Percentiles rank a stretch among this genome's conserved stretches.
Conservation (phyloP, 164 flowering plant species). For the Santalum album region DNA sequence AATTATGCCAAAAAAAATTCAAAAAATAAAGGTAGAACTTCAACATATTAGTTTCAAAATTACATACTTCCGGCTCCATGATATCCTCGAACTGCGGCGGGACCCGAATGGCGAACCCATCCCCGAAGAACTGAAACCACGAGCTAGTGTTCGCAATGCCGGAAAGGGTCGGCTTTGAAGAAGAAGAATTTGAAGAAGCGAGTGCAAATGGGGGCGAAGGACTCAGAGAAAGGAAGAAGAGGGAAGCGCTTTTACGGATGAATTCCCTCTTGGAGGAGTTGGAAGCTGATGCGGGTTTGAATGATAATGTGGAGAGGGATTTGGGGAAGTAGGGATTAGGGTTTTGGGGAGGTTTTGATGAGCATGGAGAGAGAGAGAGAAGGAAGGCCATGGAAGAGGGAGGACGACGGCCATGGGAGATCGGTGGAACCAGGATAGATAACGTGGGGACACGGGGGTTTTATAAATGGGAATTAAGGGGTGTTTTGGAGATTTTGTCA, state of each 20-base stretch:
- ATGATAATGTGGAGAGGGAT: slow-evolving; percentile 10
- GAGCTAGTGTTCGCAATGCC: slow-evolving; percentile 69
- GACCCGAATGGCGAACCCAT: slow-evolving; percentile 80
- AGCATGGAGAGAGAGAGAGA: slow-evolving; percentile 26
- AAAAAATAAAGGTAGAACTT: no score
- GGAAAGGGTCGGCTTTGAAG: slow-evolving; percentile 33
- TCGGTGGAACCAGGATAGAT: slow-evolving; percentile 13
- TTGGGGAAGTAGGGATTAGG: slow-evolving; percentile 7
- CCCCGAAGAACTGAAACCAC: slow-evolving; percentile 88
- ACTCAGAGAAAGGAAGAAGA: slow-evolving; percentile 25
- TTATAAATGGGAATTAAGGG: not conserved
- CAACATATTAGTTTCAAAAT: no score
- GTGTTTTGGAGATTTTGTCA: not conserved
- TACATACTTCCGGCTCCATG: slow-evolving; percentile 75
- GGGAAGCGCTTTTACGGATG: slow-evolving; percentile 27
- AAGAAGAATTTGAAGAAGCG: slow-evolving; percentile 17
- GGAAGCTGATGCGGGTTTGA: slow-evolving; percentile 7
- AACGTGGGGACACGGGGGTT: slow-evolving; percentile 20
- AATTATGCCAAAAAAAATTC: no score
- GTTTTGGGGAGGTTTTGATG: slow-evolving; percentile 23
- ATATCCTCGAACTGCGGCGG: slow-evolving; percentile 79
- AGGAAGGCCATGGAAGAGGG: slow-evolving; percentile 39
- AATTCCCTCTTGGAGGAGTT: slow-evolving; percentile 35
- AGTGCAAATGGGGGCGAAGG: slow-evolving; percentile 16
- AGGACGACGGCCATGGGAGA: slow-evolving; percentile 12